These are phyloP conservation scores for Calonectria multiphialidica DNA, from an alignment of 2,329 filamentous ascomycete species.

Conservation along the genomic window DNA sequence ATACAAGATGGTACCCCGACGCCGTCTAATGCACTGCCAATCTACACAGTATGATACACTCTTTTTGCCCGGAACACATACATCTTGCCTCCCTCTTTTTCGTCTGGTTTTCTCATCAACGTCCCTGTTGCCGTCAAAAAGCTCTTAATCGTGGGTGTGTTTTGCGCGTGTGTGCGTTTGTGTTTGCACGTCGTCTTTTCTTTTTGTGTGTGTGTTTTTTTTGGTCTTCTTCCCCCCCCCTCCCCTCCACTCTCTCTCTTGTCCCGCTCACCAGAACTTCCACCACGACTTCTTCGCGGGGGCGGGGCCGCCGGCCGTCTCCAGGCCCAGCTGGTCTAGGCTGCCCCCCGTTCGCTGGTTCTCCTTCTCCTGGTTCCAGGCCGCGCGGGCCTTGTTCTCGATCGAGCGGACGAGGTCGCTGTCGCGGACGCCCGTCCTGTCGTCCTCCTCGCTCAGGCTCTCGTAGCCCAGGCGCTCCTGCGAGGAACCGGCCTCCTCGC, in stretches of 20 bases:
- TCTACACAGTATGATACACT: constrained; percentile 59
- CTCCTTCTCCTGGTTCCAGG: constrained; percentile 62
- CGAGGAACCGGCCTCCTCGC: constrained; percentile 32
- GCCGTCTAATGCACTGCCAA: constrained; percentile 60
- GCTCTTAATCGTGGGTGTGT: not conserved
- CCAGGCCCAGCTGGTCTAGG: constrained; percentile 62
- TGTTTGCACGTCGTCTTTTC: not conserved
- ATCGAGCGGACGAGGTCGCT: constrained; percentile 40
- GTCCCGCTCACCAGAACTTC: constrained; percentile 54
- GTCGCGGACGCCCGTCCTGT: constrained; percentile 31
- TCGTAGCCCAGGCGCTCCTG: constrained; percentile 32
- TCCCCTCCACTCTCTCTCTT: constrained; percentile 20
- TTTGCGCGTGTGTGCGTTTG: too few relatives aligned
- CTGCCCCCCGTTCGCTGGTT: constrained; percentile 64
- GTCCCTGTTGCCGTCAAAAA: constrained; percentile 2
- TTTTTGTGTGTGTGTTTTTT: not conserved
- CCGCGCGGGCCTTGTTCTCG: constrained; percentile 55
- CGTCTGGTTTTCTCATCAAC: not conserved
- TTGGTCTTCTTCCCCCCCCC: constrained; percentile 14
- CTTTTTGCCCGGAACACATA: constrained; percentile 31
- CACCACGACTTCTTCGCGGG: constrained; percentile 64
- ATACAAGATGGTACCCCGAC: constrained; percentile 53
- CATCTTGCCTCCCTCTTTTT: constrained; percentile 31
- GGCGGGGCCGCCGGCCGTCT: constrained; percentile 41
- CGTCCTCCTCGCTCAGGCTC: constrained; percentile 37